Percentiles rank a stretch among this genome's conserved stretches.
Evolutionary conservation across 1,139 yeast species (phyloP).

Genomic region (Lodderomyces metapsilosis): DNA sequence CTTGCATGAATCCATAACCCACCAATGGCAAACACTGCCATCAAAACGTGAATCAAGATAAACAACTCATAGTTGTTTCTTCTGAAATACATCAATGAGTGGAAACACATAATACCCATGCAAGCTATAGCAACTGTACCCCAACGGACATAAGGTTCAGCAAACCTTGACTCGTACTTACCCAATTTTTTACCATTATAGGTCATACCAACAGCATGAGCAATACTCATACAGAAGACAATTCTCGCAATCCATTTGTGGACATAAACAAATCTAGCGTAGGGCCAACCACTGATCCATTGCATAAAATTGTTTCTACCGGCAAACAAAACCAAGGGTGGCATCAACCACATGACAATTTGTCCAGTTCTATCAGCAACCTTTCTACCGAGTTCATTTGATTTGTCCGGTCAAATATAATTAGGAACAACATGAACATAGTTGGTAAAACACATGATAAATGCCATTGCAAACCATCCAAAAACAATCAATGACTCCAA

Average conservation of each 20-base stretch:
- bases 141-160: constrained; percentile 43
- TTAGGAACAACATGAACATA: constrained; percentile 40
- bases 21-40: constrained; percentile 56
- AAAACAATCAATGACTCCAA: constrained; percentile 53
- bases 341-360: constrained; percentile 47
- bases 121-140: constrained; percentile 53
- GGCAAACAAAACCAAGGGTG: constrained; percentile 54
- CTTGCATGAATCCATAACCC: constrained; percentile 61
- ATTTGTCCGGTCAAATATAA: constrained; percentile 26
- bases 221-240: constrained; percentile 37
- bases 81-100: constrained; percentile 55
- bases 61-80: constrained; percentile 63
- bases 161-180: constrained; percentile 37
- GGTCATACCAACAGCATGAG: constrained; percentile 55
- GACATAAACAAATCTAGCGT: constrained; percentile 56
- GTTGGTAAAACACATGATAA: constrained; percentile 44
- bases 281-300: constrained; percentile 65
- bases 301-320: constrained; percentile 69
- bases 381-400: constrained; percentile 49
- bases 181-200: constrained; percentile 33
- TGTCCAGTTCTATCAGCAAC: constrained; percentile 63
- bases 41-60: constrained; percentile 52
- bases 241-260: constrained; percentile 68
- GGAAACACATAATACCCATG: constrained; percentile 39
- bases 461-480: constrained; percentile 48